Percentiles rank a stretch among this genome's conserved stretches.
These are phyloP conservation scores for Coniochaeta sp. DNA, from an alignment of 2,329 filamentous ascomycete genomes.

Conservation along the genomic window DNA sequence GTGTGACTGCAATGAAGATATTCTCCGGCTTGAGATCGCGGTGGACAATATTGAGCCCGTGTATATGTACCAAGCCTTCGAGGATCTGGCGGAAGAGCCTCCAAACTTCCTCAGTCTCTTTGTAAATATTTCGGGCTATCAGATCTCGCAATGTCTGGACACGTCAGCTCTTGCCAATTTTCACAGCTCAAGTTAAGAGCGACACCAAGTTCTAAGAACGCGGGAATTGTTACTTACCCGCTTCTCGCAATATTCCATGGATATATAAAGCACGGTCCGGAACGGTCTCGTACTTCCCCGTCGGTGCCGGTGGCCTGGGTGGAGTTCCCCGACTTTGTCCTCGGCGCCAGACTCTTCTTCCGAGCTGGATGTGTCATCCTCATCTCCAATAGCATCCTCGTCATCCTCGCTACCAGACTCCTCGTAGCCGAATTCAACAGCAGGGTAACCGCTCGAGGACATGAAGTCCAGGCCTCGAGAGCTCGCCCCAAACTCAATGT, in stretches of 20 bases:
- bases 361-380: constrained; percentile 30
- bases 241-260: constrained; percentile 98
- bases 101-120: constrained; percentile 76
- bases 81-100: constrained; percentile 84
- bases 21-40: constrained; percentile 96
- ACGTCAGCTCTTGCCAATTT: constrained; percentile 3
- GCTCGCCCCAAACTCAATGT: constrained; percentile 60
- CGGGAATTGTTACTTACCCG: constrained; percentile 42
- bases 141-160: constrained; percentile 74
- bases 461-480: constrained; percentile 87
- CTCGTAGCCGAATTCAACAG: constrained; percentile 69
- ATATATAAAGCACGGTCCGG: constrained; percentile 82
- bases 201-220: constrained; percentile 1
- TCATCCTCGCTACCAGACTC: constrained; percentile 26
- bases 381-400: constrained; percentile 37
- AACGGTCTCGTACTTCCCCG: constrained; percentile 33
- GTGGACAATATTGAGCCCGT: constrained; percentile 86
- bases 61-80: constrained; percentile 84
- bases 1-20: constrained; percentile 68
- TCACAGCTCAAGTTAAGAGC: not conserved
- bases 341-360: constrained; percentile 30
- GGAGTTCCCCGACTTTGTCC: constrained; percentile 14
- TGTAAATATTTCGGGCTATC: constrained; percentile 67
- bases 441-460: constrained; percentile 71
- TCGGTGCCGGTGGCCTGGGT: constrained; percentile 11